A percentile compares a stretch with the other conserved stretches of the same genome.
phyloP scores from a whole-genome alignment of 2,329 filamentous ascomycete genomes.

The Penicillium glabrum region DNA sequence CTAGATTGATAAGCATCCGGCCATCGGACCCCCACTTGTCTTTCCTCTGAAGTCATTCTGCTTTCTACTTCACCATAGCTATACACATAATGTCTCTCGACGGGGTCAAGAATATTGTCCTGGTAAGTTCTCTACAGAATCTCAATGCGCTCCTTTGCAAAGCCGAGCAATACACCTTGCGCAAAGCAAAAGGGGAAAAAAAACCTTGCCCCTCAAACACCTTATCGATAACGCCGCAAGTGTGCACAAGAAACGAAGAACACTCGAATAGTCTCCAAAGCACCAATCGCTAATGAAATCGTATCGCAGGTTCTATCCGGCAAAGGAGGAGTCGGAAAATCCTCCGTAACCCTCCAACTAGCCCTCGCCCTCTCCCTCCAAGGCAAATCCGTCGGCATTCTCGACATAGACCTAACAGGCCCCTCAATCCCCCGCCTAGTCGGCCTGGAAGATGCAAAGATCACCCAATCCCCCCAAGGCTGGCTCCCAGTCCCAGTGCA shows the following conservation, averaged over 20 bases:
- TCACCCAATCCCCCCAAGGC: constrained; percentile 85
- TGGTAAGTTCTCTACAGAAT: constrained; percentile 30
- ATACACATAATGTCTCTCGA: constrained; percentile 39
- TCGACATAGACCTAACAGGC: constrained; percentile 94
- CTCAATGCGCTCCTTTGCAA: background rate
- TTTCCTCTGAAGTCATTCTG: background rate
- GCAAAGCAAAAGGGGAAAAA: background rate
- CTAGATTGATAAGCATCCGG: constrained; percentile 28
- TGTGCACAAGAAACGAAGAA: background rate
- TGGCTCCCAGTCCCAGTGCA: constrained; percentile 91
- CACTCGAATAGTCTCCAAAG: background rate
- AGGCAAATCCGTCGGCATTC: constrained; percentile 86
- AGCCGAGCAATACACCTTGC: background rate
- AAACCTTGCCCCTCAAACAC: constrained; percentile 15
- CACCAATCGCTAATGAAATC: background rate
- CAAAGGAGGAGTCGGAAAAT: constrained; percentile 98
- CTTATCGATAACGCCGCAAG: constrained; percentile 42
- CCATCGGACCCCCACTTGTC: constrained; percentile 19
- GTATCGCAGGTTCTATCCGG: constrained; percentile 74
- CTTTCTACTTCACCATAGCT: background rate
- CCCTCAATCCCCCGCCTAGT: constrained; percentile 96
- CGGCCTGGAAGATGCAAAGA: constrained; percentile 82
- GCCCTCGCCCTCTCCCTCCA: constrained; percentile 83
- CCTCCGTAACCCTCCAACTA: constrained; percentile 93
- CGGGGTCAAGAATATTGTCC: constrained; percentile 45